Conservation (phyloP, 345 rosid genomes). For the Eucalyptus sideroxylon region DNA sequence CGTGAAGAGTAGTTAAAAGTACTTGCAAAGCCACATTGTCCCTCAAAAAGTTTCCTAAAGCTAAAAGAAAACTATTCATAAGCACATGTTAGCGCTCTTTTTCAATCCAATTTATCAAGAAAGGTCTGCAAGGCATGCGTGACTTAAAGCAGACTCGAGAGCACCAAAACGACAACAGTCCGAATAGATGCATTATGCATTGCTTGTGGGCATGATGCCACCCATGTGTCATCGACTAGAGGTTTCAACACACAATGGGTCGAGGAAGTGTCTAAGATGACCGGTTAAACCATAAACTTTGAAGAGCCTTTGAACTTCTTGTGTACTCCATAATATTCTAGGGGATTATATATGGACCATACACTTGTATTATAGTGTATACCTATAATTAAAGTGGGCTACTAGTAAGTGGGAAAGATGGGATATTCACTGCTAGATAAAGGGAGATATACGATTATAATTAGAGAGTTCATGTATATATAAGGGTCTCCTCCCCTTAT, state of each 20-base stretch:
- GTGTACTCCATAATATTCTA: background rate
- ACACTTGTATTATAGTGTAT: too few relatives aligned
- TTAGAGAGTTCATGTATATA: too few relatives aligned
- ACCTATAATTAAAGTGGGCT: too few relatives aligned
- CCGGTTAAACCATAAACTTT: too few relatives aligned
- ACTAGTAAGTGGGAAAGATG: too few relatives aligned
- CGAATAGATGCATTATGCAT: background rate
- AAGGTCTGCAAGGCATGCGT: background rate
- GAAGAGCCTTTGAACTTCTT: background rate
- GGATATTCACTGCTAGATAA: too few relatives aligned
- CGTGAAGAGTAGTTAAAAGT: background rate
- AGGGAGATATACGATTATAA: fast-evolving
- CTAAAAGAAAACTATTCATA: too few relatives aligned
- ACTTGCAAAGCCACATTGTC: background rate
- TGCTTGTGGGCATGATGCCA: background rate
- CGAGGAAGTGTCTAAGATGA: background rate
- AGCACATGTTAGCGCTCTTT: background rate
- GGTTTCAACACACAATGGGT: too few relatives aligned
- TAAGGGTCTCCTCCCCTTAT: too few relatives aligned
- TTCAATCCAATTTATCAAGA: background rate
- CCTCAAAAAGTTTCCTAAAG: background rate
- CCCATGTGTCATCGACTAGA: background rate
- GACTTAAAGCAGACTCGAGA: too few relatives aligned
- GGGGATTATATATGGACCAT: fast-evolving
- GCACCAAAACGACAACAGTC: too few relatives aligned